These are phyloP conservation scores for Rhizoclosmatium globosum DNA, from an alignment of 192 early-diverging fungal species.

Conservation along the genomic window DNA sequence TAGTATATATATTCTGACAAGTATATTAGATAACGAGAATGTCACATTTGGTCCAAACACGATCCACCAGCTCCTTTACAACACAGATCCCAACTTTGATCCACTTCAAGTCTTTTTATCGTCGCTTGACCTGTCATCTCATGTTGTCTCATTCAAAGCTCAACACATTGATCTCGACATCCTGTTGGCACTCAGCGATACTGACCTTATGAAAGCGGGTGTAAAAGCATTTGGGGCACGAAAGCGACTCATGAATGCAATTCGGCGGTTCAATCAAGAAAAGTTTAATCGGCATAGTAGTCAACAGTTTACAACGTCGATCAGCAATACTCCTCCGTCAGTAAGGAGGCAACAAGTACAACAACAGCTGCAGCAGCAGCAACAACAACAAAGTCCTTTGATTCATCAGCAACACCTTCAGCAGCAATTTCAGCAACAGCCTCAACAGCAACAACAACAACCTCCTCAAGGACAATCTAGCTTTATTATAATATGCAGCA, in stretches of 20 bases:
- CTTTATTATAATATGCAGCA: conserved; percentile 14
- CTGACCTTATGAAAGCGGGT: conserved; percentile 58
- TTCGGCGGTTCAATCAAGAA: conserved; percentile 48
- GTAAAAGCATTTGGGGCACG: conserved; percentile 61
- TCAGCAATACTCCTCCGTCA: not conserved
- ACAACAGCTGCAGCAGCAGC: not conserved
- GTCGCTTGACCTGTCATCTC: conserved; percentile 51
- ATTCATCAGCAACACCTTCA: not conserved
- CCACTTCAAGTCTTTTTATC: conserved; percentile 41
- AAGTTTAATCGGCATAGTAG: conserved; percentile 22
- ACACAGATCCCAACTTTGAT: conserved; percentile 40
- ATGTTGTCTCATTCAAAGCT: conserved; percentile 52
- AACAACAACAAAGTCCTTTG: not conserved
- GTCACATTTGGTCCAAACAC: conserved; percentile 4
- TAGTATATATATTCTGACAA: not conserved
- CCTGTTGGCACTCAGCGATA: conserved; percentile 52
- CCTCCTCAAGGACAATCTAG: conserved; percentile 1
- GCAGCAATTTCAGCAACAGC: not conserved
- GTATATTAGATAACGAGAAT: conserved; percentile 8
- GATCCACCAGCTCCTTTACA: conserved; percentile 21
- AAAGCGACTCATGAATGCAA: conserved; percentile 56
- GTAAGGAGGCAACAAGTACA: not conserved
- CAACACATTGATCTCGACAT: conserved; percentile 62
- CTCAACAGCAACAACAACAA: not conserved
- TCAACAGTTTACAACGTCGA: conserved; percentile 18